phyloP scores from a whole-genome alignment of 202 grass and related monocot species.

The Musa balbisiana region DNA sequence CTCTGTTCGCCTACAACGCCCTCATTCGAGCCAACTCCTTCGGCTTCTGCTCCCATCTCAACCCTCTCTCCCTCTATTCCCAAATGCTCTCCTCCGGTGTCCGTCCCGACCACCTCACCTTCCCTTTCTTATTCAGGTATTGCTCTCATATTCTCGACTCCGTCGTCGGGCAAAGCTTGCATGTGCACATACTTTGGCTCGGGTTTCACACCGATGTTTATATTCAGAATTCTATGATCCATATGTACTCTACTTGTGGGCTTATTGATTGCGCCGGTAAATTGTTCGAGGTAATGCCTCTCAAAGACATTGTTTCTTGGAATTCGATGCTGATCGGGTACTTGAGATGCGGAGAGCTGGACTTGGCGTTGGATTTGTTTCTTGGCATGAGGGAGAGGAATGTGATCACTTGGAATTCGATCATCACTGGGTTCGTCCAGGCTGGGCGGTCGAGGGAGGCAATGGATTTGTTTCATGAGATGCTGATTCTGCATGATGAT shows the following conservation, averaged over 20 bases:
- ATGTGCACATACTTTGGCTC: background rate
- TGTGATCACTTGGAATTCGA: constrained; percentile 51
- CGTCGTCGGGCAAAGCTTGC: background rate
- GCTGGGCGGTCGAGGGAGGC: constrained; percentile 33
- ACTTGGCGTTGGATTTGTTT: constrained; percentile 28
- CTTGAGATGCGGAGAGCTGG: constrained; percentile 36
- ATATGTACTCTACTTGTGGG: constrained; percentile 22
- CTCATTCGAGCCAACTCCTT: constrained; percentile 9
- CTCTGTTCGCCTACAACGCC: constrained; percentile 14
- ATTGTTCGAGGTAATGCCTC: constrained; percentile 29
- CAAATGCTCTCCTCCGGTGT: constrained; percentile 6
- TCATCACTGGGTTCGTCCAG: constrained; percentile 47
- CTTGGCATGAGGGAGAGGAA: constrained; percentile 29
- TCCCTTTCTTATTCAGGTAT: constrained; percentile 17
- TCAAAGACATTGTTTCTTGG: constrained; percentile 40
- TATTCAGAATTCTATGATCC: constrained; percentile 35
- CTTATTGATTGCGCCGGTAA: constrained; percentile 28
- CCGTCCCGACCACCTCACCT: constrained; percentile 23
- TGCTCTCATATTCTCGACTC: constrained; percentile 4
- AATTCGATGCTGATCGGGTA: constrained; percentile 56
- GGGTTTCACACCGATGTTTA: constrained; percentile 27
- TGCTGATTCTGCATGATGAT: constrained; percentile 33
- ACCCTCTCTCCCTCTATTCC: constrained; percentile 2
- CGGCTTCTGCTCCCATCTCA: background rate
- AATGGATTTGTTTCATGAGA: constrained; percentile 38